These are phyloP conservation scores for Erigeron philadelphicus DNA, from an alignment of 140 eudicot genomes.

Conservation along the genomic window DNA sequence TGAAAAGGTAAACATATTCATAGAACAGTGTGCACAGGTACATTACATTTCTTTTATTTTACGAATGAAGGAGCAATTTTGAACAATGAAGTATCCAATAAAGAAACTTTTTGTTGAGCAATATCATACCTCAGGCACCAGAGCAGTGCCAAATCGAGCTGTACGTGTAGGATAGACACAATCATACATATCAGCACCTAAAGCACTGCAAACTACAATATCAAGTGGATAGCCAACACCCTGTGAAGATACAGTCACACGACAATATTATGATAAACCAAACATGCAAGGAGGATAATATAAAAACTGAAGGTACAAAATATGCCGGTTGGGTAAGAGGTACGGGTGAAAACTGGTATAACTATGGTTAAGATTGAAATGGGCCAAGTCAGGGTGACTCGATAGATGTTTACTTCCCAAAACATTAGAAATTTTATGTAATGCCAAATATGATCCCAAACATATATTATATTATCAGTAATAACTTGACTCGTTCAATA, in stretches of 20 bases:
- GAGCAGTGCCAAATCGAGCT: constrained; percentile 97
- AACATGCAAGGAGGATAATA: neutral
- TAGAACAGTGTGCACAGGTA: neutral
- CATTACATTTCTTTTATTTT: neutral
- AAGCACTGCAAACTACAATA: constrained; percentile 96
- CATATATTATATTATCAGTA: too few relatives aligned
- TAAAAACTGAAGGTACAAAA: neutral
- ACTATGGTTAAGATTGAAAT: too few relatives aligned
- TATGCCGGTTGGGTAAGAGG: neutral
- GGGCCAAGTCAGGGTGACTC: too few relatives aligned
- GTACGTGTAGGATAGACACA: constrained; percentile 98
- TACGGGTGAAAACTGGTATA: neutral
- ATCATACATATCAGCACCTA: constrained; percentile 96
- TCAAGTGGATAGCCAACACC: constrained; percentile 99
- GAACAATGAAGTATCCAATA: neutral
- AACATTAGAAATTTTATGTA: too few relatives aligned
- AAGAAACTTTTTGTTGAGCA: neutral
- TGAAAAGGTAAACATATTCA: neutral
- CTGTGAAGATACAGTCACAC: constrained; percentile 31
- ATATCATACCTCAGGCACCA: constrained; percentile 75
- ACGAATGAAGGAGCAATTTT: neutral
- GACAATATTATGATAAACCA: neutral
- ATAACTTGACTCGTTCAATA: too few relatives aligned
- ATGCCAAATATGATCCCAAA: too few relatives aligned
- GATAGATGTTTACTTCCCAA: too few relatives aligned